Base-by-base conservation (phyloP, 345 rosid genomes). In the Populus euphratica region DNA sequence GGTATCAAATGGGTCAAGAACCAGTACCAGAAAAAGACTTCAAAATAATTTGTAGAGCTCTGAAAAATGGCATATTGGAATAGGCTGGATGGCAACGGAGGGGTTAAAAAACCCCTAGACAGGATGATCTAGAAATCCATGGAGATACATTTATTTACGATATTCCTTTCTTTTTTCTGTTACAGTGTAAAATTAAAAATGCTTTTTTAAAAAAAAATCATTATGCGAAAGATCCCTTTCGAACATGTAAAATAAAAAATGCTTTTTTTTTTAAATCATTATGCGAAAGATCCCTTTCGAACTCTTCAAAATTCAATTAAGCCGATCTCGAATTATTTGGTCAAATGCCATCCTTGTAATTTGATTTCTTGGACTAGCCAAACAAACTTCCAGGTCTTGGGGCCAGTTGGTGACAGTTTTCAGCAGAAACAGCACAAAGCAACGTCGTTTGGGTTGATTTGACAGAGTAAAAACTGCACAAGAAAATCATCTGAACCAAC, bases 1-100 rank as follows among this genome's bases (percentile, higher is more conserved):
- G 81, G 81, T 5, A 56, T 83, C 81, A 74, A 80, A 70, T 71
- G 81, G 79, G 78, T 77, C 71, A 77, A 83, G 71, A 73, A 39
- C 23, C 59, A 74, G 54, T 70, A 31, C 73, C 72, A 66, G 73
- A 70, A 77, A 29, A 83, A 77, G 76, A 35, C 6, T 74, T 74
- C 86, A 21, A 49, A 54, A 10, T 68, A 49, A 61, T 23, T 12
- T 10, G n/a, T 52, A 20, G 10, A 39, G 9, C 2, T 59, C 63
- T 23, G 14, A 59, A 23, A 6, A 5, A 33, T 52, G n/a, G 23
- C 59, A 6, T 52, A 6, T 8, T 52, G 7, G 21, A 52, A n/a
- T 6, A 18, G 59, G n/a, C 59, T 18, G 59, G 23, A 52, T 52
- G 59, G 59, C 7, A 2, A 20, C 21, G 20, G 23, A 18, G 20